These are phyloP conservation scores for Setomelanomma holmii DNA, from an alignment of 2,329 filamentous ascomycete species.

Conservation along the genomic window DNA sequence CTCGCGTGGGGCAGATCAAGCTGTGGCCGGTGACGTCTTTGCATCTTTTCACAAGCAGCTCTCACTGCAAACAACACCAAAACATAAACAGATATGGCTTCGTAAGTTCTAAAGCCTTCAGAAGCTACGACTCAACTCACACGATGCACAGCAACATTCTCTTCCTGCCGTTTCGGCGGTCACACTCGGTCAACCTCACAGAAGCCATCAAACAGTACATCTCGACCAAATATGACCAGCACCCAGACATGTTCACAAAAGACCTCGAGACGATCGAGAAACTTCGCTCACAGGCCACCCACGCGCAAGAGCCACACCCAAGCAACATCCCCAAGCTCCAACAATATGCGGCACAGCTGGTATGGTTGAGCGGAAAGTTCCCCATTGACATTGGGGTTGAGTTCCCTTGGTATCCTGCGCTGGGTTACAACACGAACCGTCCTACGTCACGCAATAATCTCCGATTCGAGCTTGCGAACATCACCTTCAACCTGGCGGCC, in stretches of 20 bases:
- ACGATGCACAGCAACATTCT: constrained; percentile 65
- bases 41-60: constrained; percentile 24
- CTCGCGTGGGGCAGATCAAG: not conserved
- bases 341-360: constrained; percentile 87
- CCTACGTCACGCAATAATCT: constrained; percentile 72
- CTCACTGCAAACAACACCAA: constrained; percentile 9
- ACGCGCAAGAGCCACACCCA: constrained; percentile 84
- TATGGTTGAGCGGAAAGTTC: constrained; percentile 94
- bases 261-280: constrained; percentile 88
- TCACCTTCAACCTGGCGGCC: constrained; percentile 91
- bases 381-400: constrained; percentile 95
- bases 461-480: constrained; percentile 85
- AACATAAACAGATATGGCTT: constrained; percentile 27
- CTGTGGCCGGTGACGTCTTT: constrained; percentile 33
- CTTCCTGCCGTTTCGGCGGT: constrained; percentile 86
- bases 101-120: constrained; percentile 21
- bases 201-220: constrained; percentile 93
- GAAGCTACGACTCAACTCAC: not conserved
- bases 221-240: constrained; percentile 97
- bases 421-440: constrained; percentile 85
- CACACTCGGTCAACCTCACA: constrained; percentile 78
- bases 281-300: constrained; percentile 83
- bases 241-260: constrained; percentile 92
- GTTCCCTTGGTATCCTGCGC: constrained; percentile 93
- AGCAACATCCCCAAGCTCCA: constrained; percentile 90